These are phyloP conservation scores for Eucalyptus caleyi DNA, from an alignment of 345 rosid genomes.

Conservation along the genomic window DNA sequence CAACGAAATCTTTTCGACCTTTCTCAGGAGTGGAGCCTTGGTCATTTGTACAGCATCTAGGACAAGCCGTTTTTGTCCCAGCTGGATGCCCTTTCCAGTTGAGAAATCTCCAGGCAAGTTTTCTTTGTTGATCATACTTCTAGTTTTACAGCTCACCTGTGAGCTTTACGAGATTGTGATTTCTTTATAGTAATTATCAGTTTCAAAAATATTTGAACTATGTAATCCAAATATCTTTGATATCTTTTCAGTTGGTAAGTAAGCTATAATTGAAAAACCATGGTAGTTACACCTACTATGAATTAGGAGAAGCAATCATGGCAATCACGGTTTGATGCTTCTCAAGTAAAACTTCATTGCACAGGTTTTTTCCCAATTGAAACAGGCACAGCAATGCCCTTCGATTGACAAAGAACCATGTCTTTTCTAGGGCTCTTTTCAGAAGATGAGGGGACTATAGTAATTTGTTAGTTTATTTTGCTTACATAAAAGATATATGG, in stretches of 20 bases:
- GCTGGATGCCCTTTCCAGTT: conserved; percentile 93
- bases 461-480: neutral
- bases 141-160: neutral
- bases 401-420: neutral
- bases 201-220: neutral
- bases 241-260: neutral
- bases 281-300: neutral
- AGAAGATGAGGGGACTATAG: neutral
- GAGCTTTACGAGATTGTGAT: neutral
- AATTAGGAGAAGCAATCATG: neutral
- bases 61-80: conserved; percentile 86
- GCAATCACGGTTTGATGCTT: neutral
- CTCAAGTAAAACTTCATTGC: neutral
- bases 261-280: neutral
- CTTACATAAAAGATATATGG: neutral
- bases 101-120: conserved; percentile 64
- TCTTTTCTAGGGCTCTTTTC: neutral
- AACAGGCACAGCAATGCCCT: neutral
- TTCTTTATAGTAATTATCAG: neutral
- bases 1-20: neutral
- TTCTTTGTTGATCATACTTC: neutral
- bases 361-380: neutral
- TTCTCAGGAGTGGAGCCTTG: conserved; percentile 87
- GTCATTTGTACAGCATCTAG: conserved; percentile 69
- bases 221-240: neutral